Conservation (phyloP, 2,329 filamentous ascomycete species). For the Zalaria obscura region DNA sequence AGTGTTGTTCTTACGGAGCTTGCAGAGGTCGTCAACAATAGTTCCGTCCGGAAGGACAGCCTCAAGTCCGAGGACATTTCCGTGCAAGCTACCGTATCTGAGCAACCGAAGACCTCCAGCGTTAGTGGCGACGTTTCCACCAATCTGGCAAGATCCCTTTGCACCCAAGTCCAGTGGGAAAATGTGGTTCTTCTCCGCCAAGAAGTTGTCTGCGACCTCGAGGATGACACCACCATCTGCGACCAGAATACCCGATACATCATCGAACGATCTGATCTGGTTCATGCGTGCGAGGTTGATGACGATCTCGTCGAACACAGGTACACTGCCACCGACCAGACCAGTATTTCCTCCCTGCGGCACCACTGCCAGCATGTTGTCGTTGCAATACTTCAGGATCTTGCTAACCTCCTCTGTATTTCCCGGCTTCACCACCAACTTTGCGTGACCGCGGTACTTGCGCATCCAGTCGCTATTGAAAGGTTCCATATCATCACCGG, state of each 20-base stretch:
- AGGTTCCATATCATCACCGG: slow-evolving; percentile 66
- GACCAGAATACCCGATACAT: slow-evolving; percentile 79
- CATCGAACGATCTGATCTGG: slow-evolving; percentile 78
- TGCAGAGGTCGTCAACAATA: slow-evolving; percentile 75
- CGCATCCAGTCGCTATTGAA: slow-evolving; percentile 99
- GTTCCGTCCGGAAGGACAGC: slow-evolving; percentile 89
- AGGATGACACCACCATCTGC: slow-evolving; percentile 85
- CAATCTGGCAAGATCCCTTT: slow-evolving; percentile 92
- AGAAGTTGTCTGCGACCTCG: slow-evolving; percentile 73
- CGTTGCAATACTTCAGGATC: slow-evolving; percentile 89
- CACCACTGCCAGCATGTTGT: slow-evolving; percentile 80
- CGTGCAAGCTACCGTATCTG: slow-evolving; percentile 87
- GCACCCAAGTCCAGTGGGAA: slow-evolving; percentile 96
- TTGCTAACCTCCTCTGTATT: slow-evolving; percentile 80
- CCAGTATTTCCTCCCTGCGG: slow-evolving; percentile 97
- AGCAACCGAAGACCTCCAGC: slow-evolving; percentile 82
- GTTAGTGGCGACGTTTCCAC: slow-evolving; percentile 91
- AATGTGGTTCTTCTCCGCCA: slow-evolving; percentile 71
- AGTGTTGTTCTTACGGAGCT: slow-evolving; percentile 93
- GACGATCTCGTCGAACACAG: slow-evolving; percentile 96
- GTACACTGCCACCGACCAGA: slow-evolving; percentile 85
- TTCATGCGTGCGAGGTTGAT: slow-evolving; percentile 87
- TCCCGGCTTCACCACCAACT: slow-evolving; percentile 73
- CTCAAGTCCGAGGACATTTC: slow-evolving; percentile 82
- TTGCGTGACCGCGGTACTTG: slow-evolving; percentile 86